phyloP scores from a whole-genome alignment of 2,329 filamentous ascomycete genomes.

The Aspergillus neoniger region DNA sequence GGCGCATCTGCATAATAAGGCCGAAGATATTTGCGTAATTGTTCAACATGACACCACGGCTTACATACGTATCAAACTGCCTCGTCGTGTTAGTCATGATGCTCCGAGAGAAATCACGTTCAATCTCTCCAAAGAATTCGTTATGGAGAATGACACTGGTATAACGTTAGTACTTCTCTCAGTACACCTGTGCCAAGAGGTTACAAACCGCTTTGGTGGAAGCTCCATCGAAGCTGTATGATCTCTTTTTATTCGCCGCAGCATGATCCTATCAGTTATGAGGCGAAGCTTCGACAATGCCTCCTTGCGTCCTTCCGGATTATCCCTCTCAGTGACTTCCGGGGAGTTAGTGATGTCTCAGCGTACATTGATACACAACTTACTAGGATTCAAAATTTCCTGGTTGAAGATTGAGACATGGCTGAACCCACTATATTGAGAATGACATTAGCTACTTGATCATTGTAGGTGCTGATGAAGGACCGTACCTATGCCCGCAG shows the following conservation, averaged over 20 bases:
- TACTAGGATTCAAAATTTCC: constrained; percentile 80
- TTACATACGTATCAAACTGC: constrained; percentile 93
- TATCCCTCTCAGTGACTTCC: constrained; percentile 58
- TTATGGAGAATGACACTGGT: constrained; percentile 74
- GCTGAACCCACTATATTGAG: constrained; percentile 54
- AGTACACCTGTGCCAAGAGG: background rate
- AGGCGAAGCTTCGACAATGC: constrained; percentile 82
- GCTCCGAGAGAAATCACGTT: constrained; percentile 91
- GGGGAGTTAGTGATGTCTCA: constrained; percentile 45
- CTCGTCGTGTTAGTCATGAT: constrained; percentile 92
- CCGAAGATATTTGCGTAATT: constrained; percentile 99
- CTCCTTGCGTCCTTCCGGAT: constrained; percentile 57
- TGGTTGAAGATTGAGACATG: constrained; percentile 89
- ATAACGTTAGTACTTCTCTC: constrained; percentile 11
- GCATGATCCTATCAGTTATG: constrained; percentile 91
- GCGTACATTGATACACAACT: constrained; percentile 33
- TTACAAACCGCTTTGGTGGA: constrained; percentile 74
- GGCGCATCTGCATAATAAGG: constrained; percentile 98
- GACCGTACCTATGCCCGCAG: constrained; percentile 61
- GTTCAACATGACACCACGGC: constrained; percentile 89
- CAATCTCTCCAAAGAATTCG: constrained; percentile 94
- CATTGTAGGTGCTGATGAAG: constrained; percentile 9
- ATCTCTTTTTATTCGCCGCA: constrained; percentile 90
- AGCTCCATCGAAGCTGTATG: constrained; percentile 94
- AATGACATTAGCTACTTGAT: constrained; percentile 16